phyloP scores from a whole-genome alignment of 768 basidiomycete species.

The Pleurotus tuber-regium region DNA sequence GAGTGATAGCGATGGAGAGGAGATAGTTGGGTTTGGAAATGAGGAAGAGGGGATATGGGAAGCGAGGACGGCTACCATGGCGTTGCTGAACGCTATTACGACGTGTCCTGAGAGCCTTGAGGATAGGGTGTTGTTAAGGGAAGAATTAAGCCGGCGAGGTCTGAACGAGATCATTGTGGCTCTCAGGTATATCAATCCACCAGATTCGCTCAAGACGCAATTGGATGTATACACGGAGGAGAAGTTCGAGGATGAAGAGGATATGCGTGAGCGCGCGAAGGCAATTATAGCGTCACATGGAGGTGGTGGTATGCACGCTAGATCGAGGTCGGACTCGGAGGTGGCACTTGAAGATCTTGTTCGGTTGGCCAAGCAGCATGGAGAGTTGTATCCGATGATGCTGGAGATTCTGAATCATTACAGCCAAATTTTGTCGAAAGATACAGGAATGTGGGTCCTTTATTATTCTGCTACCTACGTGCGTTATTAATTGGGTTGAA shows the following conservation, averaged over 20 bases:
- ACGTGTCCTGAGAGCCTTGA: constrained; percentile 77
- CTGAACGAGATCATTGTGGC: constrained; percentile 82
- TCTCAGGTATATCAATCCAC: constrained; percentile 71
- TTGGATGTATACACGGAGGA: constrained; percentile 83
- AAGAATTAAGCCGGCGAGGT: constrained; percentile 80
- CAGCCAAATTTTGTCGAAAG: constrained; percentile 52
- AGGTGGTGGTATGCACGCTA: constrained; percentile 23
- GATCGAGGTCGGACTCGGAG: constrained; percentile 47
- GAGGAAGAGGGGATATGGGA: constrained; percentile 81
- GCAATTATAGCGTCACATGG: constrained; percentile 25
- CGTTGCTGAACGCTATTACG: constrained; percentile 75
- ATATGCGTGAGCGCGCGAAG: constrained; percentile 66
- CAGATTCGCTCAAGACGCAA: constrained; percentile 76
- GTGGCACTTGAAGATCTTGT: constrained; percentile 59
- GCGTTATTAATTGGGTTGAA: not conserved
- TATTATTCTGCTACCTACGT: not conserved
- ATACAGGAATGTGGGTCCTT: constrained; percentile 57
- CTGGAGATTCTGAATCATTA: constrained; percentile 60
- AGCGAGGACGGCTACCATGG: constrained; percentile 71
- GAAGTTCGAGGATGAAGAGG: constrained; percentile 87
- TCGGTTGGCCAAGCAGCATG: constrained; percentile 55
- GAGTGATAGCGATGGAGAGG: constrained; percentile 32
- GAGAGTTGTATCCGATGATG: constrained; percentile 60
- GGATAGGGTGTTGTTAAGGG: constrained; percentile 73
- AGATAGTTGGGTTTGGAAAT: constrained; percentile 32